Evolutionary conservation across 257 asterid species (phyloP).

Genomic region (Solanum virginianum): DNA sequence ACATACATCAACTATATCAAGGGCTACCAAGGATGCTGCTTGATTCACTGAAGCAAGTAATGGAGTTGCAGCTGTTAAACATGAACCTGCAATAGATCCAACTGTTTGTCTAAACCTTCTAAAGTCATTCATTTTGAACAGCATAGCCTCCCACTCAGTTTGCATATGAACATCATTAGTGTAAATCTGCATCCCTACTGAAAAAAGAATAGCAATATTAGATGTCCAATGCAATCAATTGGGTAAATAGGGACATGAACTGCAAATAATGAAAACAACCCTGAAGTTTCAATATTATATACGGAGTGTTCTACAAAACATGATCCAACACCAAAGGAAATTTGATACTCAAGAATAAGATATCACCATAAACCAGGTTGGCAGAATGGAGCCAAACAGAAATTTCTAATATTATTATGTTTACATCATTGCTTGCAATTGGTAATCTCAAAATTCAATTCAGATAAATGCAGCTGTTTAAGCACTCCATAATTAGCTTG

Average conservation of each 20-base stretch:
- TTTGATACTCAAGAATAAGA: neutral
- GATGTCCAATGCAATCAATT: neutral
- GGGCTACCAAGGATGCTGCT: slow-evolving; percentile 60
- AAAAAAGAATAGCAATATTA: neutral
- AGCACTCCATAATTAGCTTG: neutral
- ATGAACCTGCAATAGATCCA: slow-evolving; percentile 82
- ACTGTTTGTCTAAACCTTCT: slow-evolving; percentile 64
- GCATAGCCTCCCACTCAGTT: slow-evolving; percentile 59
- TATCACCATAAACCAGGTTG: neutral
- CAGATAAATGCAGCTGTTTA: neutral
- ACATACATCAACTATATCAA: slow-evolving; percentile 63
- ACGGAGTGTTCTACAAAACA: neutral
- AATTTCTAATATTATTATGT: neutral
- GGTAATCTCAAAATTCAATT: neutral
- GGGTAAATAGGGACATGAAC: neutral
- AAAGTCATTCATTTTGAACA: slow-evolving; percentile 61
- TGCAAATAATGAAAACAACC: neutral
- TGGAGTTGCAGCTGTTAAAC: slow-evolving; percentile 71
- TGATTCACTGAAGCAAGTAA: slow-evolving; percentile 66
- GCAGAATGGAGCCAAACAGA: neutral
- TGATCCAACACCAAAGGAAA: neutral
- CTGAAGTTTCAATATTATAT: neutral
- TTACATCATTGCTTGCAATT: neutral
- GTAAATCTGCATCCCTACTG: slow-evolving; percentile 6
- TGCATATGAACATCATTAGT: slow-evolving; percentile 15